Base-by-base conservation (phyloP, 1,139 yeast species). In the Pichia sp. region DNA sequence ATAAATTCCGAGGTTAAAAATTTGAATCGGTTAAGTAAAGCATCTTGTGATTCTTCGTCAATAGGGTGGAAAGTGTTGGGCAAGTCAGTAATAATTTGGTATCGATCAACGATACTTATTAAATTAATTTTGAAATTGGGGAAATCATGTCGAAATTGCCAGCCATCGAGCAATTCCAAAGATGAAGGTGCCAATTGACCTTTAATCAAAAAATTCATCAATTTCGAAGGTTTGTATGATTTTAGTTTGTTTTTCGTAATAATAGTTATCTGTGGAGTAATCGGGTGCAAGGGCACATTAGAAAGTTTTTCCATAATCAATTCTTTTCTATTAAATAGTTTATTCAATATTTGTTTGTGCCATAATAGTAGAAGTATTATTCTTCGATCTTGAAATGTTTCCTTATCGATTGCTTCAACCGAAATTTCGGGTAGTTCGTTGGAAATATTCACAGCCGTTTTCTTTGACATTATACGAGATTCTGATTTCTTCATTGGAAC, bases 131-230 rank as follows among this genome's bases (percentile, higher is more conserved):
- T 58, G 43, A 44, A 40, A 3, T 50, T 37, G 10, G 56, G 54
- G 38, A 57, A 55, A 37, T 59, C 62, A 46, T 59, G 60, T 11
- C 59, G 42, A 26, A 58, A 33, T 40, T 59, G 55, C 65, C 64
- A 61, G 2, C 64, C 64, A 44, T 58, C 61, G 27, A 57, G 49
- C 35, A 57, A 53, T 47, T 58, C 64, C 9, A 58, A 50, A 27
- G 54, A 49, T 2, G 61, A 50, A 7, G 57, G 52, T 10, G 55
- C 45, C 27, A 55, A 50, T 28, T 57, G 54, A 16, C 48, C 49
- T 36, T 52, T 49, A 4, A 52, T 35, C 3, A 55, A n/a, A 29
- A 44, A 43, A n/a, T 47, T 33, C 31, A 49, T 33, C 4, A 37
- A 39, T 16, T 31, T 31, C 11, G 33, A 8, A 9, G 42, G 10